Base-by-base conservation (phyloP, 2,329 filamentous ascomycete species). In the Hypoxylon sp. region DNA sequence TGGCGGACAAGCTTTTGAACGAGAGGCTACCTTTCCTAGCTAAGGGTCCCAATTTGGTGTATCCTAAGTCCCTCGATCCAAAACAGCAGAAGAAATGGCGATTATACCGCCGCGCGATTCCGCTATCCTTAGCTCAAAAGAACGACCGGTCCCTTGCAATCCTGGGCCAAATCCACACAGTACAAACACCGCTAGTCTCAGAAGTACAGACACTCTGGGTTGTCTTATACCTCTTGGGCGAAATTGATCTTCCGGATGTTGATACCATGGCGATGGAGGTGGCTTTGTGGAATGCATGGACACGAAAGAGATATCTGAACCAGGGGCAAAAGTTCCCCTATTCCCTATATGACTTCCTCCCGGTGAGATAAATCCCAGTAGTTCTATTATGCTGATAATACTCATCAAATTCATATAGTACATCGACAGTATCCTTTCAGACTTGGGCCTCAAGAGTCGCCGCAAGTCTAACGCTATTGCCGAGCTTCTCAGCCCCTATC, bases 181-280 rank as follows among this genome's bases (percentile, higher is more conserved):
- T 75, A 2, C 70, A 75, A 28, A 79, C 78, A 0, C 77, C 77
- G 1, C 49, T 78, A 1, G 63, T 76, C 9, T 67, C 73, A 1
- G 75, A 77, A 60, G 67, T 79, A 7, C 77, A 79, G 60, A 67
- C 76, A 1, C 65, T 80, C 23, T 80, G 77, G 77, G 75, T 67
- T 1, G 69, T 76, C 50, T 38, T 72, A 4, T 80, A 75, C 50
- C 62, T 80, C 5, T 70, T 75, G 6, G 78, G 76, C 7, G 61
- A 75, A 43, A 30, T 78, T 17, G 68, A 75, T 13, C 56, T 78
- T n/a, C 78, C 78, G 4, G 57, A 64, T n/a, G 59, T 69, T 5
- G 67, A 74, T 9, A 67, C 65, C 2, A 79, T 79, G 77, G 73
- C 62, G 2, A 59, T 63, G 28, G 78, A 79, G 58, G 72, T 78